A percentile compares a stretch with the other conserved stretches of the same genome.
Conservation (phyloP, 139 green algal species). For the Coccomyxa sp. region DNA sequence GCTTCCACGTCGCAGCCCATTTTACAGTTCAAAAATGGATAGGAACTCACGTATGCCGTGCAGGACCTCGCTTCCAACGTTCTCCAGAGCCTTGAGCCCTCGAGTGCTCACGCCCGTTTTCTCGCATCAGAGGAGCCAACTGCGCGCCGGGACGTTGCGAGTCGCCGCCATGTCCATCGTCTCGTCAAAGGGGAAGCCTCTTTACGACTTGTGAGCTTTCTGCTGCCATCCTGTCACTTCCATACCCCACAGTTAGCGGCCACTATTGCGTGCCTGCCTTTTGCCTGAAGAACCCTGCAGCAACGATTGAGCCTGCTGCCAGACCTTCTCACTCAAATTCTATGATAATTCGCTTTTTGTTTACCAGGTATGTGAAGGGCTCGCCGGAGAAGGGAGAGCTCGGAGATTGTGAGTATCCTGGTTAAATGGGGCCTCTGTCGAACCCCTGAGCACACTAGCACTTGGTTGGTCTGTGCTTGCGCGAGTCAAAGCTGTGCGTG, state of each 20-base stretch:
- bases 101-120: too few relatives aligned
- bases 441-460: neutral
- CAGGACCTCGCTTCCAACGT: too few relatives aligned
- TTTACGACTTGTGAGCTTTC: neutral
- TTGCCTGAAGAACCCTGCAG: neutral
- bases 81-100: too few relatives aligned
- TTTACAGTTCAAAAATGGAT: too few relatives aligned
- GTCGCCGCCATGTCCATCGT: neutral
- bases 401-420: neutral
- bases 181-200: neutral
- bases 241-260: neutral
- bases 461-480: neutral
- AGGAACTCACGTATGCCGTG: too few relatives aligned
- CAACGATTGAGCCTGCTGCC: too few relatives aligned
- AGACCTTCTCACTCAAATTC: too few relatives aligned
- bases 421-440: neutral
- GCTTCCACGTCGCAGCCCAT: too few relatives aligned
- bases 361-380: constrained; percentile 1
- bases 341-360: too few relatives aligned
- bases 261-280: neutral
- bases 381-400: constrained; percentile 5
- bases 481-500: neutral
- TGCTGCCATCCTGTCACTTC: neutral
- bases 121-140: too few relatives aligned
- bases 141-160: neutral